Percentiles rank a stretch among this genome's conserved stretches.
Conservation (phyloP, 1,139 yeast species). For the Yamadazyma dendronema region DNA sequence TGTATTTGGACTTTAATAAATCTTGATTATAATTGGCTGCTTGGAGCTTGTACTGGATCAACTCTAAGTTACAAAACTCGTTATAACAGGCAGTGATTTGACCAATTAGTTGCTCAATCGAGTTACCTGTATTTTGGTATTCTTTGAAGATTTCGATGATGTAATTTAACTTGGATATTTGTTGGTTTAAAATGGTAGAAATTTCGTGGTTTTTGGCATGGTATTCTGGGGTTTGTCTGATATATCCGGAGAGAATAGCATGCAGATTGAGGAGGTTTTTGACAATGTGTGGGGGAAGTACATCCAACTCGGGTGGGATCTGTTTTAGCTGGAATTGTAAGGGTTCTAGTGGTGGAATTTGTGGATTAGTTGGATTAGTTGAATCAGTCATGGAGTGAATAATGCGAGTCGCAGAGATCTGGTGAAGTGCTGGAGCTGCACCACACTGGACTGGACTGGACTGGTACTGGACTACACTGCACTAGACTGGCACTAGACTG, state of each 20-base stretch:
- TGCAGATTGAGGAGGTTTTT: conserved; percentile 28
- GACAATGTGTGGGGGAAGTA: conserved; percentile 28
- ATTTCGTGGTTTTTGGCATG: conserved; percentile 18
- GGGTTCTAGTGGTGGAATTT: background rate
- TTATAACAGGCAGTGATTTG: conserved; percentile 27
- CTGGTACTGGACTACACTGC: too few species aligned
- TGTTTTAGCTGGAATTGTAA: conserved; percentile 3
- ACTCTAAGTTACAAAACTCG: conserved; percentile 37
- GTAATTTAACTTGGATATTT: conserved; percentile 22
- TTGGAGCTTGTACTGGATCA: conserved; percentile 40
- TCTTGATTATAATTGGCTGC: conserved; percentile 39
- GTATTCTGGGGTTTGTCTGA: conserved; percentile 26
- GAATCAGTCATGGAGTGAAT: background rate
- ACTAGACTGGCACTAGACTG: too few species aligned
- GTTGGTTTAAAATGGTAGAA: conserved; percentile 18
- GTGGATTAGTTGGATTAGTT: background rate
- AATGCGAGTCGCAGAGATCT: too few species aligned
- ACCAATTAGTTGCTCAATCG: conserved; percentile 26
- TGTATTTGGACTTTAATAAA: conserved; percentile 29
- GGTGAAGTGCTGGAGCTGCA: too few species aligned
- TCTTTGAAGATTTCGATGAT: conserved; percentile 25
- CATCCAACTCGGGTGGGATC: conserved; percentile 17
- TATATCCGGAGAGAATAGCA: conserved; percentile 31
- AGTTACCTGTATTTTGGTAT: conserved; percentile 23
- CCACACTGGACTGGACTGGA: too few species aligned